phyloP scores from a whole-genome alignment of 2,329 filamentous ascomycete genomes.

The Penicillium corylophilum region DNA sequence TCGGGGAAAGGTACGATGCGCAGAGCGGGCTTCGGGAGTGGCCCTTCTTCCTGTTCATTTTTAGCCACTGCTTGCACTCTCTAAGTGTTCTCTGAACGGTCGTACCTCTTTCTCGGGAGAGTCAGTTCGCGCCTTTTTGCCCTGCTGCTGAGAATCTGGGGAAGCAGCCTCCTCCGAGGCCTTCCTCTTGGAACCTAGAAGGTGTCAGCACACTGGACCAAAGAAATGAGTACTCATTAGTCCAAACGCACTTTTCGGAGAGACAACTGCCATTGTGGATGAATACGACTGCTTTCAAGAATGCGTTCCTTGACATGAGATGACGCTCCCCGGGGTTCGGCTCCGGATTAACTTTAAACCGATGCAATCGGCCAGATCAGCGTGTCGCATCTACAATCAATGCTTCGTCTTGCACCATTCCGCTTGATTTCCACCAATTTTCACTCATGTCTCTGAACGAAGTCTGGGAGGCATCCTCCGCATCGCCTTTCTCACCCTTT shows the following conservation, averaged over 20 bases:
- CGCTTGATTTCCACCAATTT: neutral
- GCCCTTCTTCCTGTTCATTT: slow-evolving; percentile 39
- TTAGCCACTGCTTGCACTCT: neutral
- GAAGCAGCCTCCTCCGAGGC: slow-evolving; percentile 50
- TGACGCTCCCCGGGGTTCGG: slow-evolving; percentile 11
- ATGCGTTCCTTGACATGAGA: slow-evolving; percentile 1
- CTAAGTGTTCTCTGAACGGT: neutral
- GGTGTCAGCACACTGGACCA: slow-evolving; percentile 9
- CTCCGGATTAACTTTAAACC: slow-evolving; percentile 12
- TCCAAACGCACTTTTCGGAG: slow-evolving; percentile 36
- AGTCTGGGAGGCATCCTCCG: slow-evolving; percentile 89
- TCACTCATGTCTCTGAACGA: slow-evolving; percentile 68
- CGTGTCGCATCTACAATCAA: slow-evolving; percentile 3
- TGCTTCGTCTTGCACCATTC: neutral
- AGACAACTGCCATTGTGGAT: slow-evolving; percentile 18
- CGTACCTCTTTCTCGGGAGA: slow-evolving; percentile 43
- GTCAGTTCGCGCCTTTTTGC: slow-evolving; percentile 51
- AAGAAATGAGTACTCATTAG: neutral
- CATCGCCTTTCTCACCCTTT: slow-evolving; percentile 77
- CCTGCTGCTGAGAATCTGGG: slow-evolving; percentile 42
- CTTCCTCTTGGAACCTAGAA: slow-evolving; percentile 47
- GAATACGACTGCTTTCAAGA: neutral
- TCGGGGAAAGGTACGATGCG: slow-evolving; percentile 83
- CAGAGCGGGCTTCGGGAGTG: slow-evolving; percentile 50
- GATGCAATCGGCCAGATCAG: slow-evolving; percentile 23